Conservation (phyloP, 441 rosid species). For the Pelargonium myrrhifolium region DNA sequence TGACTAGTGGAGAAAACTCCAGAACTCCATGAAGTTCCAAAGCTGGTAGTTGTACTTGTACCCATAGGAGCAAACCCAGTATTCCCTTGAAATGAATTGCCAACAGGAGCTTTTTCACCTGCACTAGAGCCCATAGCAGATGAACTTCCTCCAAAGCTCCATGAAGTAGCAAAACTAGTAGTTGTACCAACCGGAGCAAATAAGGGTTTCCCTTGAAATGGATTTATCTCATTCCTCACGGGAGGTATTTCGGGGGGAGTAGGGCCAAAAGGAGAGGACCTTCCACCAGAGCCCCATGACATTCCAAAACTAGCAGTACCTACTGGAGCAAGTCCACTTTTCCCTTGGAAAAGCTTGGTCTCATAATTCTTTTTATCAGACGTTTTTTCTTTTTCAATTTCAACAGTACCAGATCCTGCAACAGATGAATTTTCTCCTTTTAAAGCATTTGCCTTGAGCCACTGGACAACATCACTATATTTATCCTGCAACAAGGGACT, state of each 20-base stretch:
- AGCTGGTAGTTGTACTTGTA: constrained; percentile 14
- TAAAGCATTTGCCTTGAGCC: constrained; percentile 65
- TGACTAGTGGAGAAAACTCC: constrained; percentile 44
- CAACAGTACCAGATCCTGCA: constrained; percentile 26
- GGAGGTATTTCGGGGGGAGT: background rate
- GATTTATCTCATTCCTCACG: background rate
- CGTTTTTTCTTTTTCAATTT: constrained; percentile 32
- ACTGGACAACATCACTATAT: constrained; percentile 76
- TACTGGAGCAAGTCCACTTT: constrained; percentile 26
- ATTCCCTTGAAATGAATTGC: constrained; percentile 7
- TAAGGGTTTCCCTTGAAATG: constrained; percentile 4
- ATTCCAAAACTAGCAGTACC: constrained; percentile 19
- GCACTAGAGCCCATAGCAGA: background rate
- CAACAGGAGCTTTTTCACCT: constrained; percentile 2
- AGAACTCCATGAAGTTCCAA: constrained; percentile 35
- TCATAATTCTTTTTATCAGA: constrained; percentile 41
- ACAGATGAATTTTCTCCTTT: constrained; percentile 37
- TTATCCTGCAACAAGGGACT: constrained; percentile 42
- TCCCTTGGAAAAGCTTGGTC: constrained; percentile 35
- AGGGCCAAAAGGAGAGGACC: background rate
- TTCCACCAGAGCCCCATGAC: background rate
- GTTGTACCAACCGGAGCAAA: constrained; percentile 5
- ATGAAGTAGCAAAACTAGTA: background rate
- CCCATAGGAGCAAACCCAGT: constrained; percentile 9
- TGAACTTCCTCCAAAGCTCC: constrained; percentile 2